These are phyloP conservation scores for Oropetium thomaeum DNA, from an alignment of 176 grass and related monocot species.

Conservation along the genomic window DNA sequence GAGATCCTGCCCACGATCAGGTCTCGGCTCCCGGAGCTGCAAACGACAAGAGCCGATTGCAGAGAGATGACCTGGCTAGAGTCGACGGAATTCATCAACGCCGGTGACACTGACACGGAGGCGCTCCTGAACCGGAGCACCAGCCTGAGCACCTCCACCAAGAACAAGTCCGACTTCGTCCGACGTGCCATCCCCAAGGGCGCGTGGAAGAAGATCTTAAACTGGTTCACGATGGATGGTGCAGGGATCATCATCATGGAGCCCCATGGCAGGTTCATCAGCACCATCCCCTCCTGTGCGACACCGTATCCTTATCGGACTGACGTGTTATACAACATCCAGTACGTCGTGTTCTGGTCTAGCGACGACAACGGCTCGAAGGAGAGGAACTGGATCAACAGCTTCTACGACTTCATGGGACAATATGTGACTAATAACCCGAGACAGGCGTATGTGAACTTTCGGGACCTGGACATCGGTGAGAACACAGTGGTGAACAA, in stretches of 20 bases:
- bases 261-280: conserved; percentile 38
- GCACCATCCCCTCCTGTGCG: not conserved
- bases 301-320: conserved; percentile 44
- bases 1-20: not conserved
- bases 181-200: not conserved
- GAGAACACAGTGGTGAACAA: conserved; percentile 26
- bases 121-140: conserved; percentile 19
- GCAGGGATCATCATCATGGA: conserved; percentile 47
- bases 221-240: conserved; percentile 27
- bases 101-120: not conserved
- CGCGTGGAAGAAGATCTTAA: conserved; percentile 19
- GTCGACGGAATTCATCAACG: conserved; percentile 5
- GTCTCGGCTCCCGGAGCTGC: conserved; percentile 34
- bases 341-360: conserved; percentile 45
- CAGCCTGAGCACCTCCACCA: conserved; percentile 22
- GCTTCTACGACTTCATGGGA: conserved; percentile 30
- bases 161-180: conserved; percentile 57
- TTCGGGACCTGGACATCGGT: conserved; percentile 51
- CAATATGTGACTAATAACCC: conserved; percentile 27
- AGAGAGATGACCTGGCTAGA: conserved; percentile 44
- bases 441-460: conserved; percentile 55
- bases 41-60: conserved; percentile 35
- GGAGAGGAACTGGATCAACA: conserved; percentile 21
- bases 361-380: not conserved
- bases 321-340: conserved; percentile 49